Evolutionary conservation across 1,139 yeast species (phyloP).

Genomic region (Geotrichum fermentans): DNA sequence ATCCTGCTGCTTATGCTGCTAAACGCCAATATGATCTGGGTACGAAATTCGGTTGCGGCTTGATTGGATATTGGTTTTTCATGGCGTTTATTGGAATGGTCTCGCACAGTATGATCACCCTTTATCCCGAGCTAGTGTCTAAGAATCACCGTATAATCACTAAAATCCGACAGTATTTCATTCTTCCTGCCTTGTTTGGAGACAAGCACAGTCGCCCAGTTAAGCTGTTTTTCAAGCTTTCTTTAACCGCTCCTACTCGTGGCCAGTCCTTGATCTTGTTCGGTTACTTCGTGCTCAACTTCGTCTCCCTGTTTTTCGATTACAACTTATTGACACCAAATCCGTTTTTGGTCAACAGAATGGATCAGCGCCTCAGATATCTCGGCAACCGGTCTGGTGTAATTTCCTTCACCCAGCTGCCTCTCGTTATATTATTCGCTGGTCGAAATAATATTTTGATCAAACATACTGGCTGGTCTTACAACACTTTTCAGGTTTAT

Average conservation of each 20-base stretch:
- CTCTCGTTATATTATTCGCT: slow-evolving; percentile 53
- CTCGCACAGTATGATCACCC: slow-evolving; percentile 20
- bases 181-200: slow-evolving; percentile 36
- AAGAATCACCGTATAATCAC: slow-evolving; percentile 22
- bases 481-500: slow-evolving; percentile 55
- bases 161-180: slow-evolving; percentile 29
- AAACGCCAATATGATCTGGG: slow-evolving; percentile 34
- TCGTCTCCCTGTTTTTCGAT: slow-evolving; percentile 26
- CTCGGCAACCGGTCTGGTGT: slow-evolving; percentile 60
- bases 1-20: slow-evolving; percentile 14
- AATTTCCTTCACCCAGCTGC: slow-evolving; percentile 52
- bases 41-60: slow-evolving; percentile 26
- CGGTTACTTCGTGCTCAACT: slow-evolving; percentile 29
- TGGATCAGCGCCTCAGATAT: slow-evolving; percentile 37
- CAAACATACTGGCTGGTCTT: slow-evolving; percentile 58
- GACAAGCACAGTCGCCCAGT: slow-evolving; percentile 32
- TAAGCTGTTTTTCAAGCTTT: slow-evolving; percentile 22
- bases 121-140: slow-evolving; percentile 22
- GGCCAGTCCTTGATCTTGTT: slow-evolving; percentile 32
- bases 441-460: slow-evolving; percentile 59
- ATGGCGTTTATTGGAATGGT: slow-evolving; percentile 4
- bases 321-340: slow-evolving; percentile 25
- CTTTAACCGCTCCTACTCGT: slow-evolving; percentile 33
- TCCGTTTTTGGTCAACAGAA: slow-evolving; percentile 24
- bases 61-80: slow-evolving; percentile 29